Evolutionary conservation across 179 eudicot genomes (phyloP), one percentile per base, ranked within the genome.

Genomic region (Camellia oleifera): DNA sequence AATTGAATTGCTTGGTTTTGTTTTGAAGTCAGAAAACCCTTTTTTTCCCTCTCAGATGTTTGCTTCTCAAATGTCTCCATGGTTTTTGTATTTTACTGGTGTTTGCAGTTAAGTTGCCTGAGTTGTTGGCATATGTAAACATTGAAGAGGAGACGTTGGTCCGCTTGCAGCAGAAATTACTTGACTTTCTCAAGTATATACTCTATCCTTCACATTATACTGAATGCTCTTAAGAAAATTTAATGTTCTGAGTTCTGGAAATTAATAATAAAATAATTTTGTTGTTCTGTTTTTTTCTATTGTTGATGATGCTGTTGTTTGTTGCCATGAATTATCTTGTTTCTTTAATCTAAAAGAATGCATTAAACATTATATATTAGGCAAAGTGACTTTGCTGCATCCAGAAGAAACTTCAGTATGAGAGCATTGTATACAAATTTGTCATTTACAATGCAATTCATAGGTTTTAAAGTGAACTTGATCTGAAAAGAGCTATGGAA

Each of bases 81-180:
- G 63, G 3, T 71, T 60, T 60, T 45, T 7, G 17, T 68, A 18
- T 67, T 64, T 50, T 70, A 13, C 68, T 79, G 77, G 61, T 80
- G 65, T 80, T 82, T 88, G 92, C 94, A 95, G 99, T 95, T 73
- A 95, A 95, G 85, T 84, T 95, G 83, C 99, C 98, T 2, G 99
- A 92, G 82, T 86, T 95, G 74, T 80, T 95, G 87, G 89, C 89
- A 48, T 89, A 87, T 66, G 87, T 91, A 66, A 91, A 88, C 78
- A 89, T 94, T 57, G 99, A 94, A 78, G 98, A 95, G 82, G 98
- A 94, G 79, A 85, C 97, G 46, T 76, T 86, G 81, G 84, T 82
- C 74, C 84, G 79, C 58, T 83, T 95, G 92, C 98, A 91, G 86
- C 96, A 90, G 84, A 91, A 94, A 68, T 75, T 94, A 81, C 87